Evolutionary conservation across 352 stramenopile species (phyloP).

Genomic region (Blastocystis sp.): DNA sequence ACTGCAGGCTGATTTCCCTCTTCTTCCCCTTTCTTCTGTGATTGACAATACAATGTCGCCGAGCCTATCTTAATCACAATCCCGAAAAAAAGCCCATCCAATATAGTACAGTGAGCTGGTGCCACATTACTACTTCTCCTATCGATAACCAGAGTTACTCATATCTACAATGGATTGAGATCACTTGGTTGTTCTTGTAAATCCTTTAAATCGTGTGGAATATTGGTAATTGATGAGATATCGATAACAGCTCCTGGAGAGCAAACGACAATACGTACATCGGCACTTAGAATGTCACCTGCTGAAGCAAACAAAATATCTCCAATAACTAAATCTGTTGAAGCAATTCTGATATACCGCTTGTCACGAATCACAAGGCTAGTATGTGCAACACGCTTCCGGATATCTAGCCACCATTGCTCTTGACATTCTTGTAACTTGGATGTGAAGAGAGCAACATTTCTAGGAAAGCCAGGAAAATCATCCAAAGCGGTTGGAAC

Average conservation of each 20-base stretch:
- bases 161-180: constrained; percentile 25
- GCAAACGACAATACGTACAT: constrained; percentile 37
- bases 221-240: not conserved
- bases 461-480: constrained; percentile 14
- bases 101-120: not conserved
- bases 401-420: not conserved
- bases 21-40: too few species aligned
- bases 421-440: not conserved
- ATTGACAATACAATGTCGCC: not conserved
- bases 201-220: not conserved
- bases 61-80: constrained; percentile 20
- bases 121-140: constrained; percentile 34
- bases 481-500: not conserved
- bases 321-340: not conserved
- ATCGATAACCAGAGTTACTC: not conserved
- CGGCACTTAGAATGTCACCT: constrained; percentile 23
- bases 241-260: not conserved
- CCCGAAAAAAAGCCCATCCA: constrained; percentile 31
- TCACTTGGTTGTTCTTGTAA: constrained; percentile 20
- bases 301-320: constrained; percentile 31
- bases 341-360: constrained; percentile 23
- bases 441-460: not conserved
- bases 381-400: not conserved
- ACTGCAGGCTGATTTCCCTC: not conserved
- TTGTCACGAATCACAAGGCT: constrained; percentile 45